phyloP scores from a whole-genome alignment of 345 rosid genomes.

The Hirschfeldia incana region DNA sequence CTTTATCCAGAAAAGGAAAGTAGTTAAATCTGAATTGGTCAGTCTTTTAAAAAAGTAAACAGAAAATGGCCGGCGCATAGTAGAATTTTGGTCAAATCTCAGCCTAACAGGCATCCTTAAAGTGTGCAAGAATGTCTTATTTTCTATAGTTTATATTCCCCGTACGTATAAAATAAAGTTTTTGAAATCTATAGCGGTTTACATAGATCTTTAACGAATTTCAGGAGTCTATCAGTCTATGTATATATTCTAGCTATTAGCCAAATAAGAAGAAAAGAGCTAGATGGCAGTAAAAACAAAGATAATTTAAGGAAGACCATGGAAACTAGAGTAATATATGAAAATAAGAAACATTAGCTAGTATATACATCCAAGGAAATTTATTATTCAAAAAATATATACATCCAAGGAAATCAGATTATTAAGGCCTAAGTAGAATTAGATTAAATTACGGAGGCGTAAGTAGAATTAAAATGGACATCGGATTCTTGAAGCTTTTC shows the following conservation, averaged over 20 bases:
- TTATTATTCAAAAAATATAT: too few species aligned
- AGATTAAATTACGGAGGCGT: slow-evolving; percentile 7
- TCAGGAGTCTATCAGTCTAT: background rate
- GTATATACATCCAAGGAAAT: too few species aligned
- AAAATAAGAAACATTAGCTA: background rate
- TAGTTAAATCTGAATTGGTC: slow-evolving; percentile 19
- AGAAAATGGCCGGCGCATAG: slow-evolving; percentile 27
- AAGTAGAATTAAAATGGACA: slow-evolving; percentile 38
- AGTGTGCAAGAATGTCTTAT: background rate
- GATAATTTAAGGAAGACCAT: background rate
- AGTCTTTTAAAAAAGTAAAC: slow-evolving; percentile 1
- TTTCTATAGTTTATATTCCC: background rate
- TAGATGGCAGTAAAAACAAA: background rate
- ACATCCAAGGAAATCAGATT: background rate
- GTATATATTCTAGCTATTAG: background rate
- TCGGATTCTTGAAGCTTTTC: slow-evolving; percentile 56
- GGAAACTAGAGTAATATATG: background rate
- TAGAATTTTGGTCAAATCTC: slow-evolving; percentile 22
- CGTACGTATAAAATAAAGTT: background rate
- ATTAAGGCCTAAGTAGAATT: background rate
- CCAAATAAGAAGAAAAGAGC: background rate
- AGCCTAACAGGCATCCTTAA: slow-evolving; percentile 31
- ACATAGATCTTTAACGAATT: background rate
- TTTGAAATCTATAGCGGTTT: background rate
- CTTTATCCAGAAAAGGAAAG: slow-evolving; percentile 30